A percentile compares a stretch with the other conserved stretches of the same genome.
Evolutionary conservation across 306 rosid species (phyloP).

Genomic region (Clitoria ternatea): DNA sequence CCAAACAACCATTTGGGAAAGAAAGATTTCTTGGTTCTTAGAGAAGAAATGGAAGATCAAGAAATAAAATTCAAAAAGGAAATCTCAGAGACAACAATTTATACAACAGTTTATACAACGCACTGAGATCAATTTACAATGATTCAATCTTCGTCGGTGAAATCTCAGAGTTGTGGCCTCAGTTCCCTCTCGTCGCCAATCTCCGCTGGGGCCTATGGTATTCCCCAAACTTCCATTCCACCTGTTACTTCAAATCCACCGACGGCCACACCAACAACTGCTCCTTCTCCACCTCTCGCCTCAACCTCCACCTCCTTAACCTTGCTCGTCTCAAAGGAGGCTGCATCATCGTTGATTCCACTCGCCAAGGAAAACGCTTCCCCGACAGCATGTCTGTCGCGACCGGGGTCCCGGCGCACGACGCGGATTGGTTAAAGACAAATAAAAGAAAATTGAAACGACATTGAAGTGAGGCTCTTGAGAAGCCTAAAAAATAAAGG

Average conservation of each 20-base stretch:
- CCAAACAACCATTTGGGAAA: too few species aligned
- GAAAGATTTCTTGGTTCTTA: too few species aligned
- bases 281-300: conserved; percentile 84
- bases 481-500: too few species aligned
- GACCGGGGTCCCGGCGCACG: too few species aligned
- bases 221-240: conserved; percentile 52
- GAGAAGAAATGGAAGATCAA: too few species aligned
- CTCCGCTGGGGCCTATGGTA: conserved; percentile 97
- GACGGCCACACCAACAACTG: conserved; percentile 92
- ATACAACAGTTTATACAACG: conserved; percentile 77
- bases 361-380: conserved; percentile 83
- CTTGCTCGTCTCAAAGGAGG: conserved; percentile 58
- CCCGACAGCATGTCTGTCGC: conserved; percentile 99
- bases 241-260: conserved; percentile 95
- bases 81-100: too few species aligned
- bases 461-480: too few species aligned
- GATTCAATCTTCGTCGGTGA: conserved; percentile 77
- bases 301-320: conserved; percentile 57
- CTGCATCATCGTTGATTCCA: conserved; percentile 83
- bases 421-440: too few species aligned
- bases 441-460: too few species aligned
- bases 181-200: conserved; percentile 84
- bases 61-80: too few species aligned
- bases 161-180: conserved; percentile 78
- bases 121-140: conserved; percentile 71